Evolutionary conservation across 2,329 filamentous ascomycete genomes (phyloP).

Genomic region (Trichoderma oligosporum): DNA sequence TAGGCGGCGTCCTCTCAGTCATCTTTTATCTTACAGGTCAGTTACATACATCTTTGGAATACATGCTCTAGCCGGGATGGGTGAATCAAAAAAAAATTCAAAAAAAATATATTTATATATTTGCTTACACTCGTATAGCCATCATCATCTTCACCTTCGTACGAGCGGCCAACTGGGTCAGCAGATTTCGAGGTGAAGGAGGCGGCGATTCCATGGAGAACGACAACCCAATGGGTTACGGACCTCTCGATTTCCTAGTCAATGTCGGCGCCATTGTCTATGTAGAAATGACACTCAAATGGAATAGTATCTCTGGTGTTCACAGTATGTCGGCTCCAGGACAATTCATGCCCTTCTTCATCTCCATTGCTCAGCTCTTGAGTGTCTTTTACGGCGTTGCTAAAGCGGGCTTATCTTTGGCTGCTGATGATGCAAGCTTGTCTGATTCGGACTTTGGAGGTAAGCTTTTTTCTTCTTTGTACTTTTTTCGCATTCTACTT

Average conservation of each 20-base stretch:
- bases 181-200: not conserved
- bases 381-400: conserved; percentile 23
- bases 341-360: conserved; percentile 29
- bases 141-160: conserved; percentile 10
- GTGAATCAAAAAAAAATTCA: no score
- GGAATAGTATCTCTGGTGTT: conserved; percentile 26
- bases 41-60: not conserved
- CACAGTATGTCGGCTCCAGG: conserved; percentile 23
- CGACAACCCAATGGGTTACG: conserved; percentile 1
- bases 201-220: not conserved
- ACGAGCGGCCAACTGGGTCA: not conserved
- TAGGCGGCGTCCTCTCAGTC: conserved; percentile 16
- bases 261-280: conserved; percentile 28
- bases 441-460: not conserved
- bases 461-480: not conserved
- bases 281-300: conserved; percentile 26
- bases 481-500: not conserved
- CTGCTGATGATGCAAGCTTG: not conserved
- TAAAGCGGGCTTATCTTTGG: conserved; percentile 1
- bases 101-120: no score
- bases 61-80: not conserved
- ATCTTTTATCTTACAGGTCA: conserved; percentile 20
- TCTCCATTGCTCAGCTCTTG: conserved; percentile 25
- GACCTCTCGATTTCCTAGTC: conserved; percentile 21
- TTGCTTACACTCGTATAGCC: not conserved